Conservation (phyloP, 345 rosid species). For the Eucalyptus pauciflora region DNA sequence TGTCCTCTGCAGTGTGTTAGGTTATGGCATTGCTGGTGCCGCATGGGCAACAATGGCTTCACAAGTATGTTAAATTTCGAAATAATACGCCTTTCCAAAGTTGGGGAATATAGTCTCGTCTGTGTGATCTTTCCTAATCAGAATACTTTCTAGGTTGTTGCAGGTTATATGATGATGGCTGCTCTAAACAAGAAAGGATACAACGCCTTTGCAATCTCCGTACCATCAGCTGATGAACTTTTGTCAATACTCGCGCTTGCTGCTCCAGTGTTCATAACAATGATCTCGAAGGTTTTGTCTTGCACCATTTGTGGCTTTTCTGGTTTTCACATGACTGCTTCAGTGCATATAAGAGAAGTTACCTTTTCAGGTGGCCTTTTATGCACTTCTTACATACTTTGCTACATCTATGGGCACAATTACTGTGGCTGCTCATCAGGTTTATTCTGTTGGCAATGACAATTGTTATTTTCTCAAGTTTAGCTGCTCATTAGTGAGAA, state of each 20-base stretch:
- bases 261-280: slow-evolving; percentile 67
- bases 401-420: slow-evolving; percentile 34
- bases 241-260: slow-evolving; percentile 49
- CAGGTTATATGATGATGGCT: slow-evolving; percentile 76
- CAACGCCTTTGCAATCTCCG: slow-evolving; percentile 38
- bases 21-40: slow-evolving; percentile 88
- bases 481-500: neutral
- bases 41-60: slow-evolving; percentile 97
- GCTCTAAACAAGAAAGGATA: slow-evolving; percentile 68
- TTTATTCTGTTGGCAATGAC: neutral
- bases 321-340: neutral
- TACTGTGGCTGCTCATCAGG: slow-evolving; percentile 44
- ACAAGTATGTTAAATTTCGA: slow-evolving; percentile 35
- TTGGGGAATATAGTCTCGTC: neutral
- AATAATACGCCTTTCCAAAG: neutral
- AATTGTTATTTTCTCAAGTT: neutral
- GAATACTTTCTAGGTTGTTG: slow-evolving; percentile 40
- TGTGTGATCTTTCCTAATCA: neutral
- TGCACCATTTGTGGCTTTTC: neutral
- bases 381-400: slow-evolving; percentile 18
- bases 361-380: slow-evolving; percentile 26
- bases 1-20: slow-evolving; percentile 61
- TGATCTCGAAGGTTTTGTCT: slow-evolving; percentile 58
- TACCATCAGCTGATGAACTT: slow-evolving; percentile 56
- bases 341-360: neutral